Evolutionary conservation across 805 yeast genomes (phyloP).

Genomic region (Saccharomyces jurei): DNA sequence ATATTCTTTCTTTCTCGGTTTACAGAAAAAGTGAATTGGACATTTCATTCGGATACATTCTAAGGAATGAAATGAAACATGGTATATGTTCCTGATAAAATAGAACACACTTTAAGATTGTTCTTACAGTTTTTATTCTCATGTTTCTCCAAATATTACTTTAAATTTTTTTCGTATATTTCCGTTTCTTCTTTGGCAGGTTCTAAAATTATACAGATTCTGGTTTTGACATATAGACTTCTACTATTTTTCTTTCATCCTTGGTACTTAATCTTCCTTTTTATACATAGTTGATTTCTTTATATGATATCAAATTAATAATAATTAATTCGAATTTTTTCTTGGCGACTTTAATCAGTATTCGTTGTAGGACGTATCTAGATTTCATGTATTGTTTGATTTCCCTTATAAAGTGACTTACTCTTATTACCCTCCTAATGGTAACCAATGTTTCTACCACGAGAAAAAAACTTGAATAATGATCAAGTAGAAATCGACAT

Average conservation of each 20-base stretch:
- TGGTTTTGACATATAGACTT: not conserved
- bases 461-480: not conserved
- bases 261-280: not conserved
- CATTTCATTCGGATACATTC: not conserved
- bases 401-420: too few relatives aligned
- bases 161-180: not conserved
- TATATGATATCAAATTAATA: not conserved
- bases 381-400: too few relatives aligned
- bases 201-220: not conserved
- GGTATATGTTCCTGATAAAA: not conserved
- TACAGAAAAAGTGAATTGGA: not conserved
- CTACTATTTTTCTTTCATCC: not conserved
- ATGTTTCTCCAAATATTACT: not conserved
- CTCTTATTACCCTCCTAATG: not conserved
- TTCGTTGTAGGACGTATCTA: too few relatives aligned
- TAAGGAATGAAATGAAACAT: not conserved
- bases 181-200: not conserved
- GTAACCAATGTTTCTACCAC: not conserved
- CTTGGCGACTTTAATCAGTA: too few relatives aligned
- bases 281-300: not conserved
- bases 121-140: not conserved
- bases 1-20: not conserved
- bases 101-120: not conserved
- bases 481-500: not conserved
- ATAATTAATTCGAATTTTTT: not conserved